These are phyloP conservation scores for Avena sativa DNA, from an alignment of 176 grass and related monocot species.

Conservation along the genomic window DNA sequence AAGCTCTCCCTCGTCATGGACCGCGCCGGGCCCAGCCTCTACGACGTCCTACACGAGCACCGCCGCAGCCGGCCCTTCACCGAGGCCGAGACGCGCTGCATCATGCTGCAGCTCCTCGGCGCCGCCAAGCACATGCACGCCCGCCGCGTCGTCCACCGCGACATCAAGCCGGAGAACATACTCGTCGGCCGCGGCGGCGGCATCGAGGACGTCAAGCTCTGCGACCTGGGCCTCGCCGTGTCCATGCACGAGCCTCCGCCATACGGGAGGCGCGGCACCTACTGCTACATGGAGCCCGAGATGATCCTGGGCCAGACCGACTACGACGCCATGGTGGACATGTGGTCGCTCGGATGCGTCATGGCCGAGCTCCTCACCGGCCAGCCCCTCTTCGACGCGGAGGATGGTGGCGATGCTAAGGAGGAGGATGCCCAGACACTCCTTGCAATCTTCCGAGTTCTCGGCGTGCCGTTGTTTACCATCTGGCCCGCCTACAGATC, in stretches of 20 bases:
- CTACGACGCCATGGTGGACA: conserved; percentile 9
- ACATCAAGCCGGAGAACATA: conserved; percentile 58
- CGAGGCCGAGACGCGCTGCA: conserved; percentile 17
- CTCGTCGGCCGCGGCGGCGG: conserved; percentile 18
- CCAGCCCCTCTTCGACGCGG: background rate
- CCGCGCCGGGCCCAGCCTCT: conserved; percentile 40
- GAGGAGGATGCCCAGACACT: too few species aligned
- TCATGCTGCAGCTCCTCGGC: conserved; percentile 49
- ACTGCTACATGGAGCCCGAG: background rate
- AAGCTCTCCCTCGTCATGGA: conserved; percentile 52
- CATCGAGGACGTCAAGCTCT: background rate
- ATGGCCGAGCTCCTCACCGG: conserved; percentile 22
- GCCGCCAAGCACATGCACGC: conserved; percentile 45
- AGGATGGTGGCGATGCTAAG: too few species aligned
- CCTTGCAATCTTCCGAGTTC: background rate
- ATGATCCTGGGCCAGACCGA: background rate
- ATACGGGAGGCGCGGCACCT: background rate
- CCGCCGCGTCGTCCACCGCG: conserved; percentile 44
- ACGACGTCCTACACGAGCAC: conserved; percentile 10
- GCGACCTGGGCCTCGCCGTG: background rate
- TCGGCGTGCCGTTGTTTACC: background rate
- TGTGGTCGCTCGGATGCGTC: conserved; percentile 28
- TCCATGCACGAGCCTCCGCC: background rate
- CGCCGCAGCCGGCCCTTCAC: conserved; percentile 2
- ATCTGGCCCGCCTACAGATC: background rate